Evolutionary conservation across 2,329 filamentous ascomycete species (phyloP).

Genomic region (Nemania abortiva): DNA sequence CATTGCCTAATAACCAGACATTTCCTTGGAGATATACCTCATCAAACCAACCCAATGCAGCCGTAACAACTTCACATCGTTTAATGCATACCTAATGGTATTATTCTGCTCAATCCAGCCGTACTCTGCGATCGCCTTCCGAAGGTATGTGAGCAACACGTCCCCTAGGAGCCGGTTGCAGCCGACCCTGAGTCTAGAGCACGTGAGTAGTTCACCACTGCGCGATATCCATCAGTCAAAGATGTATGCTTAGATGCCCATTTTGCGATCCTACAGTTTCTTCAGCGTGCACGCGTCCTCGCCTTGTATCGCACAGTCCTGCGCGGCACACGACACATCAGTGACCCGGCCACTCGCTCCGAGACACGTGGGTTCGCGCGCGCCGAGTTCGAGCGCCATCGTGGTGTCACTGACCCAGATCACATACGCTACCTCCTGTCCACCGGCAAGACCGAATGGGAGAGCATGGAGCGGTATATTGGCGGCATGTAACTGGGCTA

Average conservation of each 20-base stretch:
- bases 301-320: slow-evolving; percentile 70
- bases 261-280: slow-evolving; percentile 60
- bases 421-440: slow-evolving; percentile 74
- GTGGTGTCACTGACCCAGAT: slow-evolving; percentile 65
- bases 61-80: slow-evolving; percentile 4
- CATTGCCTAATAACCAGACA: neutral
- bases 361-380: slow-evolving; percentile 69
- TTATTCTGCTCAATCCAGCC: slow-evolving; percentile 38
- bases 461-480: slow-evolving; percentile 70
- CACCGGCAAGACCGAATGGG: slow-evolving; percentile 75
- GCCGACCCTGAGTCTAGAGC: slow-evolving; percentile 67
- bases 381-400: slow-evolving; percentile 71
- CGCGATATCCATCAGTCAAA: neutral
- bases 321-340: slow-evolving; percentile 65
- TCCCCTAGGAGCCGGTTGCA: slow-evolving; percentile 54
- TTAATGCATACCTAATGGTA: slow-evolving; percentile 40
- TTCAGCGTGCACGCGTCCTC: slow-evolving; percentile 67
- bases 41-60: slow-evolving; percentile 29
- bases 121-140: slow-evolving; percentile 43
- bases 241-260: slow-evolving; percentile 20
- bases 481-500: slow-evolving; percentile 55
- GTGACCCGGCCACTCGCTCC: slow-evolving; percentile 62
- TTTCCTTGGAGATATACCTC: neutral
- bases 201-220: slow-evolving; percentile 58
- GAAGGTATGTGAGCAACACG: slow-evolving; percentile 54